Evolutionary conservation across 257 asterid genomes (phyloP).

Genomic region (Ilex asprella): DNA sequence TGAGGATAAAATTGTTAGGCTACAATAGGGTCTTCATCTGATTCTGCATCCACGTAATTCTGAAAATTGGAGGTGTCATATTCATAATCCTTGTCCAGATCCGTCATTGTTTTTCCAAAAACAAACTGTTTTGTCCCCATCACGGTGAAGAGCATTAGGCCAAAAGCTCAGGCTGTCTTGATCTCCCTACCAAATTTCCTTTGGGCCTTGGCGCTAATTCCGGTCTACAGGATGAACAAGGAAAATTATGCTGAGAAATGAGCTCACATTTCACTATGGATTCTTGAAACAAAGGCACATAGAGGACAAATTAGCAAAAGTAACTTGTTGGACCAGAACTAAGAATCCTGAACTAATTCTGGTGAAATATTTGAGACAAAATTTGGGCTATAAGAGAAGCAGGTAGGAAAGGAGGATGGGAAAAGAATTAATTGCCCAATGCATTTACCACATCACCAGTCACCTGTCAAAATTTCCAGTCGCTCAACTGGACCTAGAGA

Average conservation of each 20-base stretch:
- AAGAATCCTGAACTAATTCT: no score
- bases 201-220: constrained; percentile 52
- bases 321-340: no score
- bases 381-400: no score
- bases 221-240: constrained; percentile 19
- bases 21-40: background rate
- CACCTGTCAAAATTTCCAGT: no score
- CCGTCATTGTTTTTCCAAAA: constrained; percentile 66
- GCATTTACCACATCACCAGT: no score
- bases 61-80: constrained; percentile 19
- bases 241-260: background rate
- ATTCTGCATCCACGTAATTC: constrained; percentile 41
- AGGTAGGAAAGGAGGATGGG: no score
- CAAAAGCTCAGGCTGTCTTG: constrained; percentile 93
- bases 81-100: constrained; percentile 31
- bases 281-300: no score
- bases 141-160: constrained; percentile 90
- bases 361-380: no score
- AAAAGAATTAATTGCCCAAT: no score
- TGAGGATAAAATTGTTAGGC: background rate
- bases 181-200: constrained; percentile 60
- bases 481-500: no score
- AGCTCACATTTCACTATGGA: background rate
- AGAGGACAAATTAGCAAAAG: no score
- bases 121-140: constrained; percentile 81